Evolutionary conservation across 2,329 filamentous ascomycete genomes (phyloP).

Genomic region (Parasarocladium wereldwijsianum): DNA sequence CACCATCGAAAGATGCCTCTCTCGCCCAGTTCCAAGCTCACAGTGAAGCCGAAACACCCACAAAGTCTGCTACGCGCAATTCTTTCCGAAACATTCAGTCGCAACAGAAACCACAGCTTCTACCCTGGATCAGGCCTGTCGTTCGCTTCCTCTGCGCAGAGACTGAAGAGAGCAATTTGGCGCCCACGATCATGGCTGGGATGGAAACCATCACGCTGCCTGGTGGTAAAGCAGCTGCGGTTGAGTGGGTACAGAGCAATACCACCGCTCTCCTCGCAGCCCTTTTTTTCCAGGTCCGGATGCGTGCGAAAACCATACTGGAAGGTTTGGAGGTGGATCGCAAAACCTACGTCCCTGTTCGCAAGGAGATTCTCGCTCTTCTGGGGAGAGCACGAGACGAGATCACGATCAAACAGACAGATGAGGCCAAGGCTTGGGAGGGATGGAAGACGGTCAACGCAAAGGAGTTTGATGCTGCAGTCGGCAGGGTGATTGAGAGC

Average conservation of each 20-base stretch:
- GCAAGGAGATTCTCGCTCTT: conserved; percentile 30
- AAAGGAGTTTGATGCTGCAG: conserved; percentile 45
- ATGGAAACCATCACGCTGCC: conserved; percentile 41
- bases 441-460: conserved; percentile 34
- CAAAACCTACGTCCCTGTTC: conserved; percentile 26
- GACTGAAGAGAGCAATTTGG: conserved; percentile 44
- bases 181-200: conserved; percentile 61
- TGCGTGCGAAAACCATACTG: conserved; percentile 28
- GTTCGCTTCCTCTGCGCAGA: conserved; percentile 49
- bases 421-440: conserved; percentile 32
- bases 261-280: conserved; percentile 42
- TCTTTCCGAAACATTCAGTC: conserved; percentile 10
- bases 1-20: conserved; percentile 30
- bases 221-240: conserved; percentile 25
- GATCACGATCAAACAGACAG: conserved; percentile 21
- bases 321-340: conserved; percentile 21
- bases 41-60: conserved; percentile 19
- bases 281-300: conserved; percentile 44
- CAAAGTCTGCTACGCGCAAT: conserved; percentile 21
- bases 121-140: conserved; percentile 54
- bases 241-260: conserved; percentile 34
- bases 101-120: conserved; percentile 27
- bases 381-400: conserved; percentile 25
- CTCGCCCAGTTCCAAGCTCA: conserved; percentile 26
- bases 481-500: conserved; percentile 39